These are phyloP conservation scores for Tolypocladium pustulatum DNA, from an alignment of 2,329 filamentous ascomycete species.

Conservation along the genomic window DNA sequence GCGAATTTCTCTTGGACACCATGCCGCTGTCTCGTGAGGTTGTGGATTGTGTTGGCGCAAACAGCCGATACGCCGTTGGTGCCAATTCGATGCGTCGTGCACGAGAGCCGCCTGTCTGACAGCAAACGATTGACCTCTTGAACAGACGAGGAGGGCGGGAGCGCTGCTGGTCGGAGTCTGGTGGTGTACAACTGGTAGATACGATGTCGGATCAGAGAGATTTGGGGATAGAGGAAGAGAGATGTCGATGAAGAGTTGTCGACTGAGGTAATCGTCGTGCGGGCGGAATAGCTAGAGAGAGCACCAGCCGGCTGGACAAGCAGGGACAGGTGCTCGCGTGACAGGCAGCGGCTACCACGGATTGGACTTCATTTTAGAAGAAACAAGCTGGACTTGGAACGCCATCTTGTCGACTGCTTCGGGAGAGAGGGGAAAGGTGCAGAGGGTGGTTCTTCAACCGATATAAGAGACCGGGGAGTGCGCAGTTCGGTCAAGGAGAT, in stretches of 20 bases:
- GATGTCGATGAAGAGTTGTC: background rate
- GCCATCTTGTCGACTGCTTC: slow-evolving; percentile 4
- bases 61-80: background rate
- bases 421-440: background rate
- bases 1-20: slow-evolving; percentile 14
- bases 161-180: background rate
- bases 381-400: slow-evolving; percentile 2
- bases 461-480: background rate
- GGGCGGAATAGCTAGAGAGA: background rate
- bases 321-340: background rate
- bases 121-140: background rate
- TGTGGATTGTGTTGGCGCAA: background rate
- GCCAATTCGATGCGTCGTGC: background rate
- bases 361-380: background rate
- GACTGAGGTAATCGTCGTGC: background rate
- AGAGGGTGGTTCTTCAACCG: background rate
- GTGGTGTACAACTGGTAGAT: background rate
- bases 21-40: slow-evolving; percentile 2
- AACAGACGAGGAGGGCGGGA: background rate
- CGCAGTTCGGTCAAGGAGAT: background rate
- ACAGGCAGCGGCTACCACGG: background rate
- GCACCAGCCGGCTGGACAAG: background rate
- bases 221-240: background rate
- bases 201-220: background rate
- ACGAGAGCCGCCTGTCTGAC: background rate